phyloP scores from a whole-genome alignment of 306 rosid genomes.

The Rubus parviflorus region DNA sequence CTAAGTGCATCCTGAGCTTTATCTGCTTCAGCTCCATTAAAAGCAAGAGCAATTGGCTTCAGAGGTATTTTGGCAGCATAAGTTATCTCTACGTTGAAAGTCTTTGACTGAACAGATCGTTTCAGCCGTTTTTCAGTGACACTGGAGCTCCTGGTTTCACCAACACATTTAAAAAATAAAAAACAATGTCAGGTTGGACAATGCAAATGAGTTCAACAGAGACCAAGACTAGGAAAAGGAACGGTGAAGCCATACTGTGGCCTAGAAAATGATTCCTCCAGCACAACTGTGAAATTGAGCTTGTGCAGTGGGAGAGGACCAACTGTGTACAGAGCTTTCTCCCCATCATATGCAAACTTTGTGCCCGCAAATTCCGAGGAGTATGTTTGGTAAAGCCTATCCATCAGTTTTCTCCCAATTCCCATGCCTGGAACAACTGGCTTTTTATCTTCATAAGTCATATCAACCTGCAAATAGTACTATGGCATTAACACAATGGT shows the following conservation, averaged over 20 bases:
- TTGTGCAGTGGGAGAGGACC: conserved; percentile 66
- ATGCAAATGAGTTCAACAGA: neutral
- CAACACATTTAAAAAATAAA: conserved; percentile 14
- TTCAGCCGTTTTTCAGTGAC: conserved; percentile 55
- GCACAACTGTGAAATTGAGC: conserved; percentile 58
- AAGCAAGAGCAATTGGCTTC: conserved; percentile 48
- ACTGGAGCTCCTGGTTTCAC: conserved; percentile 40
- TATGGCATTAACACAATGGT: conserved; percentile 20
- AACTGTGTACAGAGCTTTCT: conserved; percentile 62
- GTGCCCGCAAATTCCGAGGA: conserved; percentile 60
- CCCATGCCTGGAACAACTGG: conserved; percentile 54
- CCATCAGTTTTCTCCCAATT: conserved; percentile 73
- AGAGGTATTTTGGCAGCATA: conserved; percentile 69
- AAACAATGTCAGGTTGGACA: conserved; percentile 29
- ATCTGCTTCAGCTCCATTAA: conserved; percentile 52
- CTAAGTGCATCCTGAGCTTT: conserved; percentile 65
- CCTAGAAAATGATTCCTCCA: conserved; percentile 56
- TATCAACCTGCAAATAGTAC: conserved; percentile 56
- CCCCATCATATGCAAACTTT: conserved; percentile 81
- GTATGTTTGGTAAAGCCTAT: conserved; percentile 62
- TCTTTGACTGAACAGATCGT: conserved; percentile 42
- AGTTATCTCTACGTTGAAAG: conserved; percentile 57
- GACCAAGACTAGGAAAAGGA: conserved; percentile 6
- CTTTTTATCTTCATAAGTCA: conserved; percentile 58
- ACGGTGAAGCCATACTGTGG: neutral